Percentiles rank a stretch among this genome's conserved stretches.
These are phyloP conservation scores for Thalia dealbata DNA, from an alignment of 176 grass and related monocot genomes.

Conservation along the genomic window DNA sequence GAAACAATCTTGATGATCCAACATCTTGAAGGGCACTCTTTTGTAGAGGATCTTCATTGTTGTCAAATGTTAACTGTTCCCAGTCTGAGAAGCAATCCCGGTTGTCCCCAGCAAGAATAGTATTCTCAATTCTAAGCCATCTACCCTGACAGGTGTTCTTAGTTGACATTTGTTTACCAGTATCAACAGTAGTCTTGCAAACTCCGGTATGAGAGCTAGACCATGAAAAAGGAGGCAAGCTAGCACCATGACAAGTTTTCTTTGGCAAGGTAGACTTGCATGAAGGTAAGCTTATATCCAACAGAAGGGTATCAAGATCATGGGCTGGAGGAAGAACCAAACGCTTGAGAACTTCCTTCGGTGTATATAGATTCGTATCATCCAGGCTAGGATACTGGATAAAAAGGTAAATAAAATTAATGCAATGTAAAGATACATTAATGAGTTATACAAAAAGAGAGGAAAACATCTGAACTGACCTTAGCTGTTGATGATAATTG, in stretches of 20 bases:
- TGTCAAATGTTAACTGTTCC: slow-evolving; percentile 4
- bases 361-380: slow-evolving; percentile 31
- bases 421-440: neutral
- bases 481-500: slow-evolving; percentile 36
- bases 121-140: slow-evolving; percentile 64
- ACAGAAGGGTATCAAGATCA: slow-evolving; percentile 51
- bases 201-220: slow-evolving; percentile 47
- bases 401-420: slow-evolving; percentile 11
- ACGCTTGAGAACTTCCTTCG: slow-evolving; percentile 56
- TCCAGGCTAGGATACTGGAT: slow-evolving; percentile 44
- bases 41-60: slow-evolving; percentile 28
- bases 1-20: slow-evolving; percentile 35
- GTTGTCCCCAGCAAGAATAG: slow-evolving; percentile 19
- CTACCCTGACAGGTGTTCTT: slow-evolving; percentile 46
- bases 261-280: slow-evolving; percentile 29
- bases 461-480: slow-evolving; percentile 29
- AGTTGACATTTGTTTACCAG: slow-evolving; percentile 46
- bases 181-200: slow-evolving; percentile 48
- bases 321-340: slow-evolving; percentile 50
- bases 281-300: slow-evolving; percentile 25
- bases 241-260: slow-evolving; percentile 41
- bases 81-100: slow-evolving; percentile 2
- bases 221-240: slow-evolving; percentile 88
- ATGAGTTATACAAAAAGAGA: neutral
- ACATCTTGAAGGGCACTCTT: slow-evolving; percentile 53